These are phyloP conservation scores for Botrytis elliptica DNA, from an alignment of 2,329 filamentous ascomycete species.

Conservation along the genomic window DNA sequence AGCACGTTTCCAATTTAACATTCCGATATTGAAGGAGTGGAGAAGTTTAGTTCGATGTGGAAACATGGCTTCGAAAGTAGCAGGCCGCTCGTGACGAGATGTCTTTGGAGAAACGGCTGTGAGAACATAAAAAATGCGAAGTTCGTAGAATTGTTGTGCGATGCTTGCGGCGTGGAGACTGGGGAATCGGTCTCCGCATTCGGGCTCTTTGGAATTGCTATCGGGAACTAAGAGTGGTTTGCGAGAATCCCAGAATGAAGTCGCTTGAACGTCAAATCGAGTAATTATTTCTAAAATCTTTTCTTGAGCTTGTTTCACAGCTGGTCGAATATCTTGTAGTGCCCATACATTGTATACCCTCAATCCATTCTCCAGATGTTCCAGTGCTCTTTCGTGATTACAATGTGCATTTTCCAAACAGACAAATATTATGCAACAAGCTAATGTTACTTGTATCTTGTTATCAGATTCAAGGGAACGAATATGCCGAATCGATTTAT, in stretches of 20 bases:
- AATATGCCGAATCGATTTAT: constrained; percentile 22
- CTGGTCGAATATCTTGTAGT: neutral
- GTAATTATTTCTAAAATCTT: constrained; percentile 20
- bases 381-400: constrained; percentile 24
- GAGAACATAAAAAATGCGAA: constrained; percentile 25
- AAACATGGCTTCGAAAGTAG: constrained; percentile 1
- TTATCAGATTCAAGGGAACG: constrained; percentile 11
- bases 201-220: neutral
- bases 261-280: constrained; percentile 28
- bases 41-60: constrained; percentile 19
- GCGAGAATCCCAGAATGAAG: constrained; percentile 25
- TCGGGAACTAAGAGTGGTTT: constrained; percentile 18
- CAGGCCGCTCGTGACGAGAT: neutral
- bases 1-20: constrained; percentile 15
- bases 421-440: constrained; percentile 29
- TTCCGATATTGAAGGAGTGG: constrained; percentile 3
- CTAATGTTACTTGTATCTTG: constrained; percentile 22
- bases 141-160: constrained; percentile 22
- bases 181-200: neutral
- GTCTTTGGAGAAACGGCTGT: constrained; percentile 18
- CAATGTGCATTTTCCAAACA: constrained; percentile 28
- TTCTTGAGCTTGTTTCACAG: constrained; percentile 15
- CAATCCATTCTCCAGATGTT: constrained; percentile 26
- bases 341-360: constrained; percentile 25
- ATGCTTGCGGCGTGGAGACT: constrained; percentile 20